Evolutionary conservation across 345 rosid species (phyloP), one percentile per base, ranked within the genome.

Genomic region (Sonneratia alba): DNA sequence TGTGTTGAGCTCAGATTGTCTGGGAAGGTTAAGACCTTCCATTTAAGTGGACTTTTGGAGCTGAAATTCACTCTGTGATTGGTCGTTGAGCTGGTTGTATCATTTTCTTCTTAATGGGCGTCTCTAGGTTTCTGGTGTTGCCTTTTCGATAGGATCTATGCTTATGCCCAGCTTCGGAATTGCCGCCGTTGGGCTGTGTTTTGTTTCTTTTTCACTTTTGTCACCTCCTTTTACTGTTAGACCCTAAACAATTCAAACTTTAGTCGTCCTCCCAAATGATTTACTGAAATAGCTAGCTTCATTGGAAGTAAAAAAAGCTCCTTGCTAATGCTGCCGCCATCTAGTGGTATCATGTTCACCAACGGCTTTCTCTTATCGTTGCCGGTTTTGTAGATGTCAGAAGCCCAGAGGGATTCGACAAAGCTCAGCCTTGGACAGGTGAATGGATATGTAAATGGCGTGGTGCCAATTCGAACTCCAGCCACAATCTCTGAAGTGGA

Each of bases 401-500:
- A 85, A 80, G 85, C 80, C 62, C 82, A 78, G 70, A 86, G 87
- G 81, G 76, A 63, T 79, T 75, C 87, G 34, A 70, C 81, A 38
- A 71, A 83, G 88, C 77, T 81, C 72, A 84, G 79, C 12, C 68
- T 75, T 70, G 78, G 86, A 71, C 85, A 74, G 70, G 79, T 78
- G 47, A 92, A 85, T 68, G 98, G 95, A 63, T 76, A 81, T 67
- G 62, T 78, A 63, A 87, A 83, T 80, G 87, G 86, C 56, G 79
- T 80, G 38, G 82, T 83, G 63, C 81, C 93, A 0, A 77, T 76
- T 56, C 83, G 91, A 73, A 87, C 81, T 73, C 83, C 92, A 42
- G 91, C 85, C 64, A 65, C 90, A 21, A 77, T 85, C 69, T 79
- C 87, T 37, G 82, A 84, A 75, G 91, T 95, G 42, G 90, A 92